Evolutionary conservation across 495 filamentous ascomycete species (phyloP).

Genomic region (Xylaria longipes): DNA sequence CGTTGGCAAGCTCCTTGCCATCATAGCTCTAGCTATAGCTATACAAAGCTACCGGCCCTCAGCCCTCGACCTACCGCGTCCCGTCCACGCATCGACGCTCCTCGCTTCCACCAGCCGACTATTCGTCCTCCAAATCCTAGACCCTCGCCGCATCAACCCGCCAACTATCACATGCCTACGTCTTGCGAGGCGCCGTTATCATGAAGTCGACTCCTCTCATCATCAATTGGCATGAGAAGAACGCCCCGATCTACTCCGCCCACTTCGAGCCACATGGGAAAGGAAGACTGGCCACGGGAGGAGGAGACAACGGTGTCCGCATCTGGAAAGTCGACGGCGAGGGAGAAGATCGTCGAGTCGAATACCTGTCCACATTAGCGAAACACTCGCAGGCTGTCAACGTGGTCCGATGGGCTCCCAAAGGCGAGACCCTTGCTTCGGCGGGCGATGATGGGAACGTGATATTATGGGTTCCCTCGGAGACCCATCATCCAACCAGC

Average conservation of each 20-base stretch:
- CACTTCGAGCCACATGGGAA: conserved; percentile 96
- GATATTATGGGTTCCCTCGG: conserved; percentile 90
- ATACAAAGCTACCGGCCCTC: no score
- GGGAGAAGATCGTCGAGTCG: conserved; percentile 86
- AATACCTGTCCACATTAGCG: conserved; percentile 86
- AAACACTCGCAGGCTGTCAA: conserved; percentile 99
- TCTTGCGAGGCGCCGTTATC: conserved; percentile 43
- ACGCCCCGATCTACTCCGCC: conserved; percentile 91
- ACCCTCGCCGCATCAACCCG: conserved; percentile 4
- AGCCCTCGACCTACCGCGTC: neutral
- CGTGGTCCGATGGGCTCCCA: conserved; percentile 93
- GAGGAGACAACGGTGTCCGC: conserved; percentile 96
- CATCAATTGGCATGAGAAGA: conserved; percentile 95
- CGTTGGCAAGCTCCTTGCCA: neutral
- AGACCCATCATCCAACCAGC: conserved; percentile 59
- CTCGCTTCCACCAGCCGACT: neutral
- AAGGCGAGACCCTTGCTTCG: conserved; percentile 91
- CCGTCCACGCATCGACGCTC: neutral
- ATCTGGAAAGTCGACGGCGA: conserved; percentile 90
- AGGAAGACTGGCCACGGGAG: conserved; percentile 88
- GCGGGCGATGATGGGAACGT: conserved; percentile 98
- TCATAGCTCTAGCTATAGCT: neutral
- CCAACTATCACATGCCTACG: conserved; percentile 28
- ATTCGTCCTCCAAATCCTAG: neutral
- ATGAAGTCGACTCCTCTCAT: conserved; percentile 94